Evolutionary conservation across 768 basidiomycete genomes (phyloP).

Genomic region (Boletellus sp.): DNA sequence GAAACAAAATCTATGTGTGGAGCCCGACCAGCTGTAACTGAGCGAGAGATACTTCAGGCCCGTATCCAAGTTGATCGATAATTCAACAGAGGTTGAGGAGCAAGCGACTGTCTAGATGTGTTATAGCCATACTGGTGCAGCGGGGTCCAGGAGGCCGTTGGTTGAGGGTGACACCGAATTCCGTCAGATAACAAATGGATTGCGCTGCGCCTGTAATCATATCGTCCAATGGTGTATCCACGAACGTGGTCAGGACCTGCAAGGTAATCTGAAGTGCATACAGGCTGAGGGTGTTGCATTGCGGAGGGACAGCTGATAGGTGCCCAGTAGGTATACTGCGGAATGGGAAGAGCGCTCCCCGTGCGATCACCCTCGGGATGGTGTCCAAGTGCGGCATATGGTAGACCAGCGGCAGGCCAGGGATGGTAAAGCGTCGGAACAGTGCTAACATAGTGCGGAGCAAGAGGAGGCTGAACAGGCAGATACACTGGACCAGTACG

Average conservation of each 20-base stretch:
- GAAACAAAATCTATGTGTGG: conserved; percentile 28
- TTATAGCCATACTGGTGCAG: conserved; percentile 39
- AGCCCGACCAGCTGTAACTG: conserved; percentile 8
- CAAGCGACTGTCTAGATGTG: conserved; percentile 42
- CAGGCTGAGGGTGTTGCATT: conserved; percentile 54
- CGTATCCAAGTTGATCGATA: conserved; percentile 51
- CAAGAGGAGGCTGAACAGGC: conserved; percentile 54
- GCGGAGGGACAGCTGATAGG: conserved; percentile 33
- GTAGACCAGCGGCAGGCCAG: conserved; percentile 17
- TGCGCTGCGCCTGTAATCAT: conserved; percentile 51
- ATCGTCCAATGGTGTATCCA: conserved; percentile 58
- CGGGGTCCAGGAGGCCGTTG: conserved; percentile 43
- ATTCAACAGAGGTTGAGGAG: conserved; percentile 40
- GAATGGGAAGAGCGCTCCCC: conserved; percentile 6
- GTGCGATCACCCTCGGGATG: conserved; percentile 14
- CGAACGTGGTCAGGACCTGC: conserved; percentile 48
- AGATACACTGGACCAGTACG: conserved; percentile 57
- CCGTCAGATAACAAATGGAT: conserved; percentile 43
- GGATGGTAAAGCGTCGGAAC: conserved; percentile 30
- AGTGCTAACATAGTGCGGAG: conserved; percentile 34
- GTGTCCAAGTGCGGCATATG: conserved; percentile 23
- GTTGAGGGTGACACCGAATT: conserved; percentile 34
- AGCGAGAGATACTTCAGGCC: conserved; percentile 33
- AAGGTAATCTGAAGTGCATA: conserved; percentile 49
- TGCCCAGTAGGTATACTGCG: conserved; percentile 24